phyloP scores from a whole-genome alignment of 2,329 filamentous ascomycete species.

The Aspergillus spinulosporus region DNA sequence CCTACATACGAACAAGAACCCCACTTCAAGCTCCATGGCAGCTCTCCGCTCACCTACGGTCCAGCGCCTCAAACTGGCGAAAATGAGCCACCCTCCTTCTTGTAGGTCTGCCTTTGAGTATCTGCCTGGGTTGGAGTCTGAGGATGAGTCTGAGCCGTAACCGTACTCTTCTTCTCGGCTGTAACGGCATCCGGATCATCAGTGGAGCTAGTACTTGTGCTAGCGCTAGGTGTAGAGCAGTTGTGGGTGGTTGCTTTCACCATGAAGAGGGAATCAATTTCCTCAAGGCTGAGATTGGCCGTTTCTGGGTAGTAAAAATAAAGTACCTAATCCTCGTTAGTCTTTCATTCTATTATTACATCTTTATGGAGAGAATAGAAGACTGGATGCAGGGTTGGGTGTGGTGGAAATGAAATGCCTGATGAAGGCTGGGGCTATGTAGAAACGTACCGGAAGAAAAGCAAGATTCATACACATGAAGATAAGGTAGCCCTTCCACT shows the following conservation, averaged over 20 bases:
- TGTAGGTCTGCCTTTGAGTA: neutral
- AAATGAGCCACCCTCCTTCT: neutral
- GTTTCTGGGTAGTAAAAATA: conserved; percentile 53
- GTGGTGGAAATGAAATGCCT: neutral
- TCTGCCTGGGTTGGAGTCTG: neutral
- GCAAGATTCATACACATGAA: conserved; percentile 39
- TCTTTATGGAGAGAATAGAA: neutral
- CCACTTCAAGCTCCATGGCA: neutral
- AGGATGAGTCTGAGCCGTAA: neutral
- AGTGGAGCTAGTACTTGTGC: neutral
- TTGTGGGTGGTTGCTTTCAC: conserved; percentile 12
- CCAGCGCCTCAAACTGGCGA: neutral
- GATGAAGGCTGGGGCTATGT: neutral
- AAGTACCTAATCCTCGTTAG: conserved; percentile 30
- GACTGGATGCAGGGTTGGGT: neutral
- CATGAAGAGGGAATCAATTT: conserved; percentile 47
- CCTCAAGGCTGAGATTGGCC: conserved; percentile 45
- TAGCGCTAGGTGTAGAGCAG: neutral
- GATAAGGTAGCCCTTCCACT: conserved; percentile 39
- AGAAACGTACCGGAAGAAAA: conserved; percentile 37
- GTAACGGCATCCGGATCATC: neutral
- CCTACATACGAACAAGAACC: too few relatives aligned
- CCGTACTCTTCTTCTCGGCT: neutral
- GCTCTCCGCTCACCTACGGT: neutral
- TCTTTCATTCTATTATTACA: neutral